Evolutionary conservation across 1,284 basidiomycete species (phyloP).

Genomic region (Sanghuangporus weigelae): DNA sequence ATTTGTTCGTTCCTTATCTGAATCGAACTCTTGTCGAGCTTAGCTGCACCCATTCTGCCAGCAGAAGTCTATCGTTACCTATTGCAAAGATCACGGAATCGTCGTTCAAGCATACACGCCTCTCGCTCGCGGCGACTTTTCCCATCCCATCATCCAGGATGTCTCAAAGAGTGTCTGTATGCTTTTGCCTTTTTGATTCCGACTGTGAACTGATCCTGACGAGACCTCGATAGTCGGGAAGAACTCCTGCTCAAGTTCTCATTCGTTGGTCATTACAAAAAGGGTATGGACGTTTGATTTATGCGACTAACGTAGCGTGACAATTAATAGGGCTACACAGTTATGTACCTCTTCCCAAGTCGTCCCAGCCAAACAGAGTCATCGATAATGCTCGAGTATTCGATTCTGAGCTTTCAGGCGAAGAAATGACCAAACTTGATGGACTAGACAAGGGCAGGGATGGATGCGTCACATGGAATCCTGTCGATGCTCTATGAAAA

Average conservation of each 20-base stretch:
- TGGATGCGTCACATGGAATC: slow-evolving; percentile 71
- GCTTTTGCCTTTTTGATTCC: not conserved
- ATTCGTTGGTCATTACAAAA: slow-evolving; percentile 68
- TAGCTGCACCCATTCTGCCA: slow-evolving; percentile 53
- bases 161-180: slow-evolving; percentile 38
- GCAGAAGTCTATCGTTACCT: slow-evolving; percentile 43
- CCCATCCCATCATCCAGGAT: slow-evolving; percentile 35
- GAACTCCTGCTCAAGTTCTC: slow-evolving; percentile 54
- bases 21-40: not conserved
- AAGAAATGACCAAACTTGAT: slow-evolving; percentile 61
- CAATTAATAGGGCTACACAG: slow-evolving; percentile 27
- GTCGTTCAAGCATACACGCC: slow-evolving; percentile 51
- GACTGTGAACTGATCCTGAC: slow-evolving; percentile 27
- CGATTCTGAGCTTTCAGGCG: slow-evolving; percentile 58
- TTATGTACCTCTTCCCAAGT: slow-evolving; percentile 73
- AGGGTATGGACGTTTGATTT: slow-evolving; percentile 32
- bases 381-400: slow-evolving; percentile 63
- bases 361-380: slow-evolving; percentile 62
- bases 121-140: slow-evolving; percentile 38
- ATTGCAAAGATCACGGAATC: slow-evolving; percentile 41
- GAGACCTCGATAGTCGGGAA: slow-evolving; percentile 37
- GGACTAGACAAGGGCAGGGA: slow-evolving; percentile 56
- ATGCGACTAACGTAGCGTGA: not conserved
- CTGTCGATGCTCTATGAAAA: slow-evolving; percentile 39
- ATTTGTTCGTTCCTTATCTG: not conserved